Base-by-base conservation (phyloP, 176 grass and related monocot species). In the Dendrocalamus sinicus region DNA sequence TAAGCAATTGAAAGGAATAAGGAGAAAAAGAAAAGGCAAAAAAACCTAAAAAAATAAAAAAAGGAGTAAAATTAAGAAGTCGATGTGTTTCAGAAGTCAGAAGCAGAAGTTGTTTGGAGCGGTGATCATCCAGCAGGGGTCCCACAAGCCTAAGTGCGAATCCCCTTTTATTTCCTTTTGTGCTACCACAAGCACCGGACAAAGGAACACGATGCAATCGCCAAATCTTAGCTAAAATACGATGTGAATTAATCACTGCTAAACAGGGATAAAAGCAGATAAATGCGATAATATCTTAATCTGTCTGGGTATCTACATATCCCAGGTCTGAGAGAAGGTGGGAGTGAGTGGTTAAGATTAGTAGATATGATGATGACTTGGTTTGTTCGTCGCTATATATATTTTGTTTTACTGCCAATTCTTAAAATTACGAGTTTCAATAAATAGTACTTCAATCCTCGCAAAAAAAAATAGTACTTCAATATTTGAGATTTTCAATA, bases 181-280 rank as follows among this genome's bases (percentile, higher is more conserved):
- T 75, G 61, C 75, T 54, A 76, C 55, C 69, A 23, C 81, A 75
- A 44, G 67, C 62, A 62, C 50, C 60, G 30, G 80, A 87, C 75
- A 87, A 66, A 78, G 84, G 79, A 82, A 83, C 89, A 90, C 72
- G 89, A 87, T 83, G 76, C 73, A 58, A 72, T 67, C 22, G 79
- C 20, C 75, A 86, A 86, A 90, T 90, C 84, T 90, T 86, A 86
- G 89, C 89, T 82, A 64, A 86, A 86, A 86, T 90, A 83, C 68
- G 89, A 22, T 66, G 79, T 82, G 67, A 67, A 83, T 73, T 90
- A 74, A 58, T n/a, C 57, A 55, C 19, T n/a, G 63, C 48, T 67
- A 30, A 77, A 57, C 9, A 84, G 44, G 83, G 78, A 78, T 79
- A 73, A 83, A 86, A 83, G 65, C 14, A 52, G 64, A 35, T 35